Percentiles rank a stretch among this genome's conserved stretches.
Evolutionary conservation across 192 early-diverging fungal genomes (phyloP).

Genomic region (Chytriomyces confervae): DNA sequence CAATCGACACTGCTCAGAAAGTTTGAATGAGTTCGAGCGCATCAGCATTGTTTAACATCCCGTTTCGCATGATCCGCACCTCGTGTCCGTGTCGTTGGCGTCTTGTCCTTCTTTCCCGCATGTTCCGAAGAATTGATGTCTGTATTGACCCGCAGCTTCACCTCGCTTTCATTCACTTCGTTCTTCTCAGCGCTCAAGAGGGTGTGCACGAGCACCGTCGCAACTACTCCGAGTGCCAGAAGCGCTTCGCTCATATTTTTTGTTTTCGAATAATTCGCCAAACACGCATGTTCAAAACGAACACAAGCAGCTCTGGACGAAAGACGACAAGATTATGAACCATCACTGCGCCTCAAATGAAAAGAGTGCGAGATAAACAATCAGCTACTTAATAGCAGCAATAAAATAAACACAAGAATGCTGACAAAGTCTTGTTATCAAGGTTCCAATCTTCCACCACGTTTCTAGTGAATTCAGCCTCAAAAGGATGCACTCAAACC

Average conservation of each 20-base stretch:
- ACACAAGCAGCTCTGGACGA: background rate
- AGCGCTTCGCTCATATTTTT: constrained; percentile 17
- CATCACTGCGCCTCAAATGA: no score
- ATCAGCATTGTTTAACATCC: background rate
- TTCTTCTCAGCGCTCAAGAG: background rate
- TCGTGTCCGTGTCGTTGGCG: background rate
- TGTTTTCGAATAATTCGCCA: background rate
- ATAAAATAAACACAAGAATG: no score
- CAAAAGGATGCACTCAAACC: no score
- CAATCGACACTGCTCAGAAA: constrained; percentile 6
- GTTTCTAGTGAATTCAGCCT: no score
- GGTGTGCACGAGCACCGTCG: background rate
- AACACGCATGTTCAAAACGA: background rate
- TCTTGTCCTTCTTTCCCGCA: background rate
- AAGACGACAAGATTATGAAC: no score
- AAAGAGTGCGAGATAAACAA: no score
- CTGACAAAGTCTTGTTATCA: no score
- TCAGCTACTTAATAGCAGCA: no score
- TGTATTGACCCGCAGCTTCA: background rate
- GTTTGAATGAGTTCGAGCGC: background rate
- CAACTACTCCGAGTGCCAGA: background rate
- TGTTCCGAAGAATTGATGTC: background rate
- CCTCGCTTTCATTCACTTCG: background rate
- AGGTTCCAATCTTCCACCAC: no score
- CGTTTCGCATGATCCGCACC: background rate